A percentile compares a stretch with the other conserved stretches of the same genome.
Evolutionary conservation across 345 rosid species (phyloP).

Genomic region (Alliaria petiolata): DNA sequence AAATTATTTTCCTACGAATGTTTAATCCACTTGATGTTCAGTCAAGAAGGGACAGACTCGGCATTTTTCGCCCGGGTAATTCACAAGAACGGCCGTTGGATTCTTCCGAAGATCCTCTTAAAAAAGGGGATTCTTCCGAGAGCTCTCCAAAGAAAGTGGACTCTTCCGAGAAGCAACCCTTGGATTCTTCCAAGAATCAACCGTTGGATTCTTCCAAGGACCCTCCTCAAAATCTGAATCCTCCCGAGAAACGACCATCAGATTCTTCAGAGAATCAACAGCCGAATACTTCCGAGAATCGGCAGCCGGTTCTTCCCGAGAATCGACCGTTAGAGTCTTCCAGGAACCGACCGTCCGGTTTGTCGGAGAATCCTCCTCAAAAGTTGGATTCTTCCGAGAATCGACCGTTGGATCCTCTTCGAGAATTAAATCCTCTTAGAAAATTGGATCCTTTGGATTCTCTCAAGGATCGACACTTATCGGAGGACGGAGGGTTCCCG

Average conservation of each 20-base stretch:
- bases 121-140: neutral
- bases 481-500: conserved; percentile 9
- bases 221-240: neutral
- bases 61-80: conserved; percentile 6
- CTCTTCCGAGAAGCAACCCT: neutral
- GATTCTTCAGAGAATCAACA: neutral
- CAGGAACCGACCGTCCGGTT: neutral
- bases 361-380: neutral
- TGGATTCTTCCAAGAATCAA: neutral
- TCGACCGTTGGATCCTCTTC: conserved; percentile 15
- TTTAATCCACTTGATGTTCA: neutral
- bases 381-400: neutral
- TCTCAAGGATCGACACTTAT: neutral
- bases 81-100: neutral
- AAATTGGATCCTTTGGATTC: neutral
- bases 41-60: neutral
- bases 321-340: neutral
- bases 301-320: neutral
- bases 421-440: neutral
- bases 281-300: neutral
- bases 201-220: neutral
- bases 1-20: neutral
- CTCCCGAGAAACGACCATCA: neutral
- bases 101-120: neutral
- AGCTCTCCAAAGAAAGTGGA: neutral